Conservation (phyloP, 768 basidiomycete genomes). For the Gloeostereum incarnatum region DNA sequence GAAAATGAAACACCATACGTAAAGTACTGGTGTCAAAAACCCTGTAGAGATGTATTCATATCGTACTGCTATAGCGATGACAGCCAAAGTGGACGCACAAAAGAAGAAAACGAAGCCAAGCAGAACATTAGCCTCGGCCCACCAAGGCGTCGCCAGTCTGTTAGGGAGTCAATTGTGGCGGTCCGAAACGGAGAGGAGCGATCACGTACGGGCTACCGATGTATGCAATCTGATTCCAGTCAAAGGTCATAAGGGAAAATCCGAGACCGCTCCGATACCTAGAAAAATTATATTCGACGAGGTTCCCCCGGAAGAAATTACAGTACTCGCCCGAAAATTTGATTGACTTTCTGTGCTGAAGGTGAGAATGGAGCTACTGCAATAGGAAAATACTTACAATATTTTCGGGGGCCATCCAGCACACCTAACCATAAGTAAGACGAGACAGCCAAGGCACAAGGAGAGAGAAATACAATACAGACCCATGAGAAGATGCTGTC, state of each 20-base stretch:
- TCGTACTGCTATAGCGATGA: not conserved
- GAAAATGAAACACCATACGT: constrained; percentile 19
- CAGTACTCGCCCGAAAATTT: constrained; percentile 39
- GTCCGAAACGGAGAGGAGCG: constrained; percentile 4
- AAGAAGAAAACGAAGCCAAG: constrained; percentile 36
- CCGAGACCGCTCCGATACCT: constrained; percentile 42
- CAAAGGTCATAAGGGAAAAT: constrained; percentile 44
- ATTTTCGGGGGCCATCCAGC: constrained; percentile 57
- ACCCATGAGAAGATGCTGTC: constrained; percentile 42
- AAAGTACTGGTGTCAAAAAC: constrained; percentile 43
- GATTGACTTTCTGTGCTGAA: constrained; percentile 38
- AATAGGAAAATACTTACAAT: constrained; percentile 27
- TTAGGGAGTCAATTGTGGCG: constrained; percentile 3
- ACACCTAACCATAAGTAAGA: constrained; percentile 42
- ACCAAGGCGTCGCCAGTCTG: constrained; percentile 44
- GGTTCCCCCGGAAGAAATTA: not conserved
- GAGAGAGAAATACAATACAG: constrained; percentile 3
- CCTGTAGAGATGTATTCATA: constrained; percentile 16
- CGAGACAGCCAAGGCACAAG: constrained; percentile 10
- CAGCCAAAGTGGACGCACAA: constrained; percentile 16
- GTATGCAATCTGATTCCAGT: constrained; percentile 64
- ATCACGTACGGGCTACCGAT: constrained; percentile 50
- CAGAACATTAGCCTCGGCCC: constrained; percentile 43
- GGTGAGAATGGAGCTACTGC: not conserved
- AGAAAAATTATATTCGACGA: not conserved